Percentiles rank a stretch among this genome's conserved stretches.
These are phyloP conservation scores for Polygonum maritimum DNA, from an alignment of 148 eudicot species.

Conservation along the genomic window DNA sequence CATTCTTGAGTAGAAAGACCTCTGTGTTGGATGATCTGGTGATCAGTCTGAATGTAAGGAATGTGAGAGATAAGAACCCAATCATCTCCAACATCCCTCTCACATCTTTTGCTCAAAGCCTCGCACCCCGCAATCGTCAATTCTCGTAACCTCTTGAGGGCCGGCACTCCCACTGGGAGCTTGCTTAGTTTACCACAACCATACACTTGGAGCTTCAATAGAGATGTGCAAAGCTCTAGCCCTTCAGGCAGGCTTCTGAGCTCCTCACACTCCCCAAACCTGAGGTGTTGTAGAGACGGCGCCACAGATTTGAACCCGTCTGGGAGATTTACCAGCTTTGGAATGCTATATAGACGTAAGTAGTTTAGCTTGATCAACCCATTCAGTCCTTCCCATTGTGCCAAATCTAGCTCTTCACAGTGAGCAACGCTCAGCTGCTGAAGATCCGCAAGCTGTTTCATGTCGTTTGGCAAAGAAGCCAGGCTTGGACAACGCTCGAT, in stretches of 20 bases:
- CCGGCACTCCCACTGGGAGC: background rate
- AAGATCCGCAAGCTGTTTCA: constrained; percentile 23
- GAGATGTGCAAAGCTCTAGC: constrained; percentile 15
- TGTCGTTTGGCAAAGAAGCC: constrained; percentile 24
- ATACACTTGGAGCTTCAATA: background rate
- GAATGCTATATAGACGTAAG: constrained; percentile 18
- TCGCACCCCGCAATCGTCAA: constrained; percentile 11
- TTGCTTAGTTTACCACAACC: background rate
- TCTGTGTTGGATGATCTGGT: background rate
- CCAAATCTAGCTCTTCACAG: constrained; percentile 31
- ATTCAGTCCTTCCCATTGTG: constrained; percentile 19
- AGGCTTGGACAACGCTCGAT: constrained; percentile 28
- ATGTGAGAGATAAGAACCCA: constrained; percentile 14
- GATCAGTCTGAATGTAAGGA: background rate
- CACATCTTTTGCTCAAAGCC: constrained; percentile 7
- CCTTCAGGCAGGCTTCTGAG: constrained; percentile 24
- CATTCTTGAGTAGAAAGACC: background rate
- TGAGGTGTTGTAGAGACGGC: constrained; percentile 17
- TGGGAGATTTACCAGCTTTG: constrained; percentile 24
- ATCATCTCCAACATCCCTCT: constrained; percentile 1
- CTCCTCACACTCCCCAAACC: constrained; percentile 18
- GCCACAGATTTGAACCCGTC: constrained; percentile 18
- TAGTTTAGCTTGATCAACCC: constrained; percentile 24
- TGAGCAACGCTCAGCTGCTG: constrained; percentile 26
- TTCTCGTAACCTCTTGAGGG: background rate